Conservation (phyloP, 2,329 filamentous ascomycete species). For the Trichothecium roseum region DNA sequence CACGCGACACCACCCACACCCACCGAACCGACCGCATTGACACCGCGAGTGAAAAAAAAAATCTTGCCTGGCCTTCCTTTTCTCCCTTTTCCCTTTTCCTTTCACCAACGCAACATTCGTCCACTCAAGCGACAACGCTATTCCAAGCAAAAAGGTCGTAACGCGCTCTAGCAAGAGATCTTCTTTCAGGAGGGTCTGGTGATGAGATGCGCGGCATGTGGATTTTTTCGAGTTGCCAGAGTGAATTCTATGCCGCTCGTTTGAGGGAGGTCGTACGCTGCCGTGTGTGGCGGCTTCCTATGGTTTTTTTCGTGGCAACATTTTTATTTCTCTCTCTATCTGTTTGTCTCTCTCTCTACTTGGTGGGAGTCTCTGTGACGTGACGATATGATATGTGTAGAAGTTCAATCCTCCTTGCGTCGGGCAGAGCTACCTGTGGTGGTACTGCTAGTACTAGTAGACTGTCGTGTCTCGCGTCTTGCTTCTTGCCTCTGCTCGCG, state of each 20-base stretch:
- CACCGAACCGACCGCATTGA: too few species aligned
- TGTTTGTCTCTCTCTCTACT: too few species aligned
- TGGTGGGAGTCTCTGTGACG: too few species aligned
- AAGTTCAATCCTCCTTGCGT: too few species aligned
- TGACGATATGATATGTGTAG: too few species aligned
- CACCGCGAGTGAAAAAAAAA: too few species aligned
- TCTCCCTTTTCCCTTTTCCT: conserved; percentile 9
- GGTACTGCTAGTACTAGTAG: too few species aligned
- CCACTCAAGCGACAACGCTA: conserved; percentile 8
- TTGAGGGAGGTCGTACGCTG: conserved; percentile 31
- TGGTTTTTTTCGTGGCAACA: conserved; percentile 32
- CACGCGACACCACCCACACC: too few species aligned
- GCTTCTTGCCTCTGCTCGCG: too few species aligned
- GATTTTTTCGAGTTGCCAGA: conserved; percentile 24
- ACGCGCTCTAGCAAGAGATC: not conserved
- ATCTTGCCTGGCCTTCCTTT: not conserved
- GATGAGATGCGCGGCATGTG: conserved; percentile 3
- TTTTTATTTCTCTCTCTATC: conserved; percentile 8
- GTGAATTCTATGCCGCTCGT: conserved; percentile 24
- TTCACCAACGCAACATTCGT: conserved; percentile 20
- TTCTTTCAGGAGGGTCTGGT: not conserved
- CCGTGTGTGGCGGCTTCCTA: conserved; percentile 28
- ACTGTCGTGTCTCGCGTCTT: too few species aligned
- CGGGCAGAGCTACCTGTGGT: too few species aligned
- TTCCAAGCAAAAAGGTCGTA: not conserved